Percentiles rank a stretch among this genome's conserved stretches.
These are phyloP conservation scores for Cymbopogon flexuosus DNA, from an alignment of 202 grass and related monocot genomes.

Conservation along the genomic window DNA sequence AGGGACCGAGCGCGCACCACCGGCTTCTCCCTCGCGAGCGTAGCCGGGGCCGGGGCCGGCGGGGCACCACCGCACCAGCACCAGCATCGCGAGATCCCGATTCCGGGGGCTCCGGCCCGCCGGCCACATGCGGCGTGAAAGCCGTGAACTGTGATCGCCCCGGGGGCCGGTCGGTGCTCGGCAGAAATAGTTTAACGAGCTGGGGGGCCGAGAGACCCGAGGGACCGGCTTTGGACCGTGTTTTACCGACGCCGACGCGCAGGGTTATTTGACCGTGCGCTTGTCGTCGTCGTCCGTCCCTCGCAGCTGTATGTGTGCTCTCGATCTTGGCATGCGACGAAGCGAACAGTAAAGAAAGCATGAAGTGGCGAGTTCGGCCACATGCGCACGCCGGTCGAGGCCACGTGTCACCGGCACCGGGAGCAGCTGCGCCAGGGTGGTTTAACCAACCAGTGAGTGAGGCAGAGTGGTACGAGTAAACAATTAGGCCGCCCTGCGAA, in stretches of 20 bases:
- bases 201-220: too few relatives aligned
- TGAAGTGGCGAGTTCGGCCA: not conserved
- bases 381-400: not conserved
- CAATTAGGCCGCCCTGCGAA: not conserved
- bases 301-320: too few relatives aligned
- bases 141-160: not conserved
- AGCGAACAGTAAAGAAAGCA: not conserved
- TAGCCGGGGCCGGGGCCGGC: too few relatives aligned
- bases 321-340: not conserved
- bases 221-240: not conserved
- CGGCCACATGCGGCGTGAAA: not conserved
- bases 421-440: not conserved
- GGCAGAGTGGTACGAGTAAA: not conserved
- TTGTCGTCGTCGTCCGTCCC: not conserved
- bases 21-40: not conserved
- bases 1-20: not conserved
- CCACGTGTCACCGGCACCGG: not conserved
- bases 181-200: not conserved
- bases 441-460: not conserved
- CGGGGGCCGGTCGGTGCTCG: too few relatives aligned
- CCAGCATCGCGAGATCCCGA: too few relatives aligned
- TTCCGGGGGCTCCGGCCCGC: not conserved
- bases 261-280: not conserved
- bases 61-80: too few relatives aligned
- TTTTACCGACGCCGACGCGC: not conserved